Base-by-base conservation (phyloP, 1,284 basidiomycete genomes). In the Heliocybe sulcata region DNA sequence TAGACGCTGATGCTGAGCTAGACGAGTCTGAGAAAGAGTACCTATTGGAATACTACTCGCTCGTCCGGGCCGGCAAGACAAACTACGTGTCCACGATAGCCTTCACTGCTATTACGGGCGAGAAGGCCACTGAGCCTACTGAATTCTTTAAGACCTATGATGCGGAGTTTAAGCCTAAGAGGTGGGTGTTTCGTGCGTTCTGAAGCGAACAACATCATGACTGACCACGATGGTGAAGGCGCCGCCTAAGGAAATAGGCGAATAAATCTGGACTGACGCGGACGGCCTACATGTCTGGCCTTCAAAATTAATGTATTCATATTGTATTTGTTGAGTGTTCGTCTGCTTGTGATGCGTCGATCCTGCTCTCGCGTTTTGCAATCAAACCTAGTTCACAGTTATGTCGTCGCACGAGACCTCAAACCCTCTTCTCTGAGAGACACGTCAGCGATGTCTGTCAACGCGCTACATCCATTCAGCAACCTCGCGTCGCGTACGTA, bases 1-100 rank as follows among this genome's bases (percentile, higher is more conserved):
- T 63, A 12, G 56, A 35, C 38, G 22, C 47, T 12, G 47, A 25
- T 29, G 23, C n/a, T 2, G 11, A n/a, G 6, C n/a, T 47, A 2
- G 12, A 22, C 11, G 23, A 35, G 45, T 47, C 60, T 9, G 60
- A 64, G 49, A 59, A 59, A 38, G 60, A 63, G 52, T 63, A 62
- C 38, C 45, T 63, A 8, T 59, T 64, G 4, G 63, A 63, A 50
- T 63, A 62, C 55, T 63, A 63, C 56, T 61, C 63, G 19, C 62
- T 65, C 31, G 63, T 63, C 2, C 58, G 63, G 29, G 63, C 61
- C 35, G 64, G 62, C 42, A 64, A 63, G 59, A 61, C 63, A 20
- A 59, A 59, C 54, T 64, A 66, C 55, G 58, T 60, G 33, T 50
- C 57, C 49, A 64, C 58, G 16, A 47, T 56, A 1, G 60, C 63